Base-by-base conservation (phyloP, 164 flowering plant species). In the Nelumbo lutea region DNA sequence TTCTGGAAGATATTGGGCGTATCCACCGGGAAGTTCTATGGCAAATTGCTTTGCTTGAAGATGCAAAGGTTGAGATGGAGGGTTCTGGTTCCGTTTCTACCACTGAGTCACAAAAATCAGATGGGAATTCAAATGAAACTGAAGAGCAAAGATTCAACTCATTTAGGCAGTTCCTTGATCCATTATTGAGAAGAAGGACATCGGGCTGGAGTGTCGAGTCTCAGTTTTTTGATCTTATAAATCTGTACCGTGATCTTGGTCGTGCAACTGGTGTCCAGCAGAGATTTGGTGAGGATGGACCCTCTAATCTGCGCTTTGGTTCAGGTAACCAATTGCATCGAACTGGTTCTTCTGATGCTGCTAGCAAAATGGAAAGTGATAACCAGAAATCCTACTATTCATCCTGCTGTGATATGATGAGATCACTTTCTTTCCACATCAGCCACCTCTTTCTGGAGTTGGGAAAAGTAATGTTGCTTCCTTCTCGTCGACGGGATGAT, bases 401-500 rank as follows among this genome's bases (percentile, higher is more conserved):
- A 57, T 90, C 97, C 51, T 90, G 96, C 73, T 83, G 96, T 79
- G 98, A 93, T 67, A 91, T 93, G 97, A 77, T 96, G 73, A 81
- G 83, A 64, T 90, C 97, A 50, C 88, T 96, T 70, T 83, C 92
- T 15, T 85, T 87, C 73, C 97, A 93, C 75, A 90, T 91, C 41
- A 85, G 89, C 59, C 90, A 90, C 81, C 75, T 96, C 80, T 89
- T 96, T 79, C 85, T 86, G 74, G 99, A 93, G 80, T 71, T 96
- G 81, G 99, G 98, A 59, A 96, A 96, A 77, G 90, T 75, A 48
- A 89, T 90, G 92, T 69, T 88, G 75, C 82, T 86, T 73, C 99
- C 99, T 76, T 83, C 97, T 68, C 96, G 98, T 45, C 80, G 99
- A 14, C 93, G 98, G 14, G 97, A 91, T 65, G 98, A 96, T 75